Evolutionary conservation across 352 stramenopile species (phyloP), one percentile per base, ranked within the genome.

Genomic region (Phytopythium oedochilum): DNA sequence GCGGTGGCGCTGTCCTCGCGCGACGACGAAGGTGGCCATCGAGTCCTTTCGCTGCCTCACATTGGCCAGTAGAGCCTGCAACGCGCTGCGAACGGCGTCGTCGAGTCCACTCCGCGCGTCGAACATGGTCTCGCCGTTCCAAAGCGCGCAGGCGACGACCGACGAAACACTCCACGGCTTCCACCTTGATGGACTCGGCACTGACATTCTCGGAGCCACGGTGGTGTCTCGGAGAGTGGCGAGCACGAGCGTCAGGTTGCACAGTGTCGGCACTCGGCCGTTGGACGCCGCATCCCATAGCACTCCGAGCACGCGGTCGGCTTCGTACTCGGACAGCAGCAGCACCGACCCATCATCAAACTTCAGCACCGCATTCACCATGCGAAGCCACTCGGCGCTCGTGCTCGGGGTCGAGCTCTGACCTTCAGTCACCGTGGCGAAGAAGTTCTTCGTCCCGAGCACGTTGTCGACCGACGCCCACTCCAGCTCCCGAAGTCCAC

Each of bases 401-500:
- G 23, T 28, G 14, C 11, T 32, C 10, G 23, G 17, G 20, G 25
- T 28, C 0, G 14, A 0, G 9, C 18, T 3, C 2, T 18, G 22
- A 35, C 15, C 39, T 42, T 50, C 17, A 12, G 28, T 36, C 0
- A 70, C 56, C 0, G 67, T 72, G 31, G 36, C 38, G n/a, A 74
- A 84, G 49, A 87, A 84, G 55, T 86, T 87, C 5, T 39, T 32
- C 1, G 73, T 81, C 17, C 67, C 26, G 1, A 17, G 32, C 3
- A 53, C 46, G 10, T 39, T 22, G 5, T 18, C 36, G 6, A 8
- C 36, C 4, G 36, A 23, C 17, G 17, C 18, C 36, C 18, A 42
- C 3, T 20, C 15, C 1, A 42, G 5, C 3, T 23, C 3, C 15
- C 8, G 36, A 1, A 42, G 36, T 23, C 17, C 36, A 5, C 23